Base-by-base conservation (phyloP, 805 yeast species). In the Pichia nanzhaoensis region DNA sequence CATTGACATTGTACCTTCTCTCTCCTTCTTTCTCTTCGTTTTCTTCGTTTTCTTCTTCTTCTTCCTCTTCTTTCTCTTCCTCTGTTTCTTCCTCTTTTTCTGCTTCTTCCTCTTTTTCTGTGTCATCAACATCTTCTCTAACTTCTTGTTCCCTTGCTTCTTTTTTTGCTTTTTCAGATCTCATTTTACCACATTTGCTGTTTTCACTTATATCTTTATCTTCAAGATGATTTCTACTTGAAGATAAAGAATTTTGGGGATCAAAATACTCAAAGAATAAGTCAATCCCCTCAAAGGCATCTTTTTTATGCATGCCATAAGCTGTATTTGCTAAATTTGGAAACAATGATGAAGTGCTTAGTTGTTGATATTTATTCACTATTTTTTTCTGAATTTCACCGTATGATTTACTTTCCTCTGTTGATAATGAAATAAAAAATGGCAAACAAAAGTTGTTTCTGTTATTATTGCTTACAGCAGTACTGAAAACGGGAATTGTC, bases 401-500 rank as follows among this genome's bases (percentile, higher is more conserved):
- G 56, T 75, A 79, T 20, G 86, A 79, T 3, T 56, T 54, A 5
- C 71, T 60, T 33, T 84, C 91, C 1, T 68, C 69, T 31, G 68
- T 66, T 2, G 71, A 57, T 42, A 88, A 55, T 0, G 79, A 71
- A 24, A 89, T 68, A 53, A 89, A 80, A 54, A 87, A 78, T 2
- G 98, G 98, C 1, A 81, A 60, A 2, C 89, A 95, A 64, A 88
- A 84, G 1, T 80, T 63, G 36, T 70, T 70, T 1, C 73, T 68
- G 45, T 67, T 45, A 60, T 70, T 63, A 54, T 69, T 58, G 52
- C 71, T 56, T 35, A 61, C 48, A 32, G 59, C 56, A 0, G 75
- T 66, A 50, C 71, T 80, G 45, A 80, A 61, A 0, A 84, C 80
- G 0, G 93, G 91, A 8, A 83, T 69, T 19, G 82, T 65, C 5